Conservation (phyloP, 257 asterid genomes). For the Solanum chiquidenum region DNA sequence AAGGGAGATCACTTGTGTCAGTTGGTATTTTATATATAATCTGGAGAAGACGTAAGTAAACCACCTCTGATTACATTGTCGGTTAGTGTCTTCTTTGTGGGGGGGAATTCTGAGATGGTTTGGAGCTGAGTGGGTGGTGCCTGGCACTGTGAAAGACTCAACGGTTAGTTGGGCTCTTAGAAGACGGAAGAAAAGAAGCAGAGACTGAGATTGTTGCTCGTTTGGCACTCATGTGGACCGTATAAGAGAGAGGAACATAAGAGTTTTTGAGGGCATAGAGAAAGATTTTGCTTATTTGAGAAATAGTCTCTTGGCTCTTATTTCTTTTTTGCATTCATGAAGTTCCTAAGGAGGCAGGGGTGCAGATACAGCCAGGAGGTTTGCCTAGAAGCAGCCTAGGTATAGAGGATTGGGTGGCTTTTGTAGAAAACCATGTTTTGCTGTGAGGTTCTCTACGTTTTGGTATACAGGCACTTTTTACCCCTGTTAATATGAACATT, state of each 20-base stretch:
- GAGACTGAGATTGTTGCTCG: neutral
- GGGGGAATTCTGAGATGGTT: neutral
- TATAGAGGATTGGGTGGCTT: neutral
- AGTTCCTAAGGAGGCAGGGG: neutral
- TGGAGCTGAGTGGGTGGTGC: neutral
- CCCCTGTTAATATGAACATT: neutral
- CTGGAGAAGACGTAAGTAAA: neutral
- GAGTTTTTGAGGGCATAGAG: neutral
- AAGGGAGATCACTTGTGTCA: neutral
- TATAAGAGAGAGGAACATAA: neutral
- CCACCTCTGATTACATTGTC: neutral
- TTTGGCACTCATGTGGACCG: neutral
- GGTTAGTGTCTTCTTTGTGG: neutral
- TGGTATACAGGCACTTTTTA: neutral
- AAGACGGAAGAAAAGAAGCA: neutral
- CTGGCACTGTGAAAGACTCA: neutral
- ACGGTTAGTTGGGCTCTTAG: neutral
- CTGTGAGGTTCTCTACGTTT: neutral
- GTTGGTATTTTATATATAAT: neutral
- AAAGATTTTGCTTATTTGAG: neutral
- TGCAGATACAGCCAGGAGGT: neutral
- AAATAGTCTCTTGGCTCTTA: neutral
- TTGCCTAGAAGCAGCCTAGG: neutral
- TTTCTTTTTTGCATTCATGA: neutral
- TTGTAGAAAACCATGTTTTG: neutral